Evolutionary conservation across 2,329 filamentous ascomycete species (phyloP).

Genomic region (Calonectria pteridis): DNA sequence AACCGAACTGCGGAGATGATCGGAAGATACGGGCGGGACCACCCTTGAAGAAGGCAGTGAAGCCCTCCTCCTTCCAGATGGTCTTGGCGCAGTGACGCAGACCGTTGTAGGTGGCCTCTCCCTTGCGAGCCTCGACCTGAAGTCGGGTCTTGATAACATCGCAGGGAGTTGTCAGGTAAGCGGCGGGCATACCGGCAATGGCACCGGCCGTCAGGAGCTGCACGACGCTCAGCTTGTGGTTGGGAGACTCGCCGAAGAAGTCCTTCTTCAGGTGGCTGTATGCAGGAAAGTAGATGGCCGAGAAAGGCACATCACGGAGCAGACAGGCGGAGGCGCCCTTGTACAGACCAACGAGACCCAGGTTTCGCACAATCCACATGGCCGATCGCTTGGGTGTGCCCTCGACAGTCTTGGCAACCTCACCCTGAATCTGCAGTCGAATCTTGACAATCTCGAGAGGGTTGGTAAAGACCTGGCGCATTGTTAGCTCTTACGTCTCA

Average conservation of each 20-base stretch:
- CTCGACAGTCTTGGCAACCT: constrained; percentile 89
- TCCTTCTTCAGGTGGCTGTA: constrained; percentile 96
- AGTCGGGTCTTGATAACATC: constrained; percentile 99
- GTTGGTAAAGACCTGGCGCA: constrained; percentile 87
- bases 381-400: constrained; percentile 89
- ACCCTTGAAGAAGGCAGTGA: constrained; percentile 98
- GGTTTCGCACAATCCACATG: constrained; percentile 96
- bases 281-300: constrained; percentile 97
- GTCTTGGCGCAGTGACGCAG: constrained; percentile 87
- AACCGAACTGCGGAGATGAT: constrained; percentile 97
- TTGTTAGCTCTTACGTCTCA: constrained; percentile 12
- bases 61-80: constrained; percentile 90
- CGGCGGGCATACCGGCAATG: constrained; percentile 91
- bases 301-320: constrained; percentile 96
- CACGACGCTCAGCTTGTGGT: constrained; percentile 88
- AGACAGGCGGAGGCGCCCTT: constrained; percentile 96
- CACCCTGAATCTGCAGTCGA: constrained; percentile 95
- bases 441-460: constrained; percentile 99
- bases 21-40: constrained; percentile 94
- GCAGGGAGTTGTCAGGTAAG: constrained; percentile 96
- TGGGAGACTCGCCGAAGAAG: constrained; percentile 88
- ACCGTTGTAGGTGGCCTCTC: constrained; percentile 88
- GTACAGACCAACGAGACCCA: constrained; percentile 94
- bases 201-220: constrained; percentile 95
- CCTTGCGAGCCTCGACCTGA: constrained; percentile 97